Evolutionary conservation across 2,329 filamentous ascomycete genomes (phyloP).

Genomic region (Colletotrichum sp.): DNA sequence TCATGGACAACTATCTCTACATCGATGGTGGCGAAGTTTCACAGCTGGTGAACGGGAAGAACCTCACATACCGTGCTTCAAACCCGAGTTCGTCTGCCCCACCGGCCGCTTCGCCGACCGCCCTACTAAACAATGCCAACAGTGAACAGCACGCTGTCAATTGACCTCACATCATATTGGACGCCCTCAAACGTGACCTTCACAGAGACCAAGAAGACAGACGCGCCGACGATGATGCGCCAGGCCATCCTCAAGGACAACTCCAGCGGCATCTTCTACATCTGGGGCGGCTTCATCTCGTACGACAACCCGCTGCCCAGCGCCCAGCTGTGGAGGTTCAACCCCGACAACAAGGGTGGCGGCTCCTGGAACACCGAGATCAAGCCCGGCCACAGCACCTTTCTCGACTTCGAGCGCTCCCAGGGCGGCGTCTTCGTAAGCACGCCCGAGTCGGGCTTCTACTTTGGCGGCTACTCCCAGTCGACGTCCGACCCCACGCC

Average conservation of each 20-base stretch:
- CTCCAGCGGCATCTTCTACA: conserved; percentile 13
- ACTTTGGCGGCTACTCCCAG: conserved; percentile 16
- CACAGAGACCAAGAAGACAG: neutral
- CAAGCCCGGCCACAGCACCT: conserved; percentile 1
- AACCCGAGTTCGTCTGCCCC: neutral
- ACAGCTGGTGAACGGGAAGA: neutral
- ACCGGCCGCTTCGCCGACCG: no score
- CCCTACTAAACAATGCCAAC: neutral
- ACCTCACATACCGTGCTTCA: neutral
- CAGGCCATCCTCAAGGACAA: conserved; percentile 13
- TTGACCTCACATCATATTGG: conserved; percentile 22
- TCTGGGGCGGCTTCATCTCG: conserved; percentile 20
- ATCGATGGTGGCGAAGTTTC: conserved; percentile 18
- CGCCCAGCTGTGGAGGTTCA: conserved; percentile 19
- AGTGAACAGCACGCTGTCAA: conserved; percentile 22
- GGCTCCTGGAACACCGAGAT: conserved; percentile 20
- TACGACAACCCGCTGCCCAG: neutral
- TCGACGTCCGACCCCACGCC: neutral
- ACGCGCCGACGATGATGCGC: conserved; percentile 10
- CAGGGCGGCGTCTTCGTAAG: conserved; percentile 13
- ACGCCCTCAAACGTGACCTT: conserved; percentile 4
- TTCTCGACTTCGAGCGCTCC: neutral
- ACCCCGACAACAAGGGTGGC: conserved; percentile 11
- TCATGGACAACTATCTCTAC: conserved; percentile 11
- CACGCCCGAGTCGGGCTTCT: conserved; percentile 17